These are phyloP conservation scores for Gossypium davidsonii DNA, from an alignment of 441 rosid species.

Conservation along the genomic window DNA sequence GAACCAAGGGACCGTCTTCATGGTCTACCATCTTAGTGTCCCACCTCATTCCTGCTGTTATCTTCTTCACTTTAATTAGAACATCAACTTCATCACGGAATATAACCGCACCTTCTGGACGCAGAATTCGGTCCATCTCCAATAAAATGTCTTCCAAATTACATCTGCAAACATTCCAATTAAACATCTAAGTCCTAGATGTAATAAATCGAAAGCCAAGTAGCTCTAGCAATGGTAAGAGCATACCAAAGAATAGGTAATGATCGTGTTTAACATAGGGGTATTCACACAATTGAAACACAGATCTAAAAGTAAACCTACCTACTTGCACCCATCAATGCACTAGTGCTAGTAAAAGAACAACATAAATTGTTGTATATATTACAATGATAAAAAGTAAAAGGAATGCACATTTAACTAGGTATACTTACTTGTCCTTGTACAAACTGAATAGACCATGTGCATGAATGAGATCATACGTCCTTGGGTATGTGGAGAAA, in stretches of 20 bases:
- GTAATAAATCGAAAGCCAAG: background rate
- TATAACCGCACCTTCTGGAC: conserved; percentile 74
- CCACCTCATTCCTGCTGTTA: conserved; percentile 63
- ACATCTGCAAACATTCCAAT: conserved; percentile 34
- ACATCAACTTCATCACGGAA: conserved; percentile 61
- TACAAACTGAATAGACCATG: conserved; percentile 52
- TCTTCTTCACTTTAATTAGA: conserved; percentile 56
- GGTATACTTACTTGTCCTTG: conserved; percentile 48
- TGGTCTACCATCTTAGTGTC: conserved; percentile 65
- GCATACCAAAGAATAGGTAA: background rate
- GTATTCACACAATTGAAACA: background rate
- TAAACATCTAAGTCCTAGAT: background rate
- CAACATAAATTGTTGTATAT: background rate
- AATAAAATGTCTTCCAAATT: conserved; percentile 57
- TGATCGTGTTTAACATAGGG: background rate
- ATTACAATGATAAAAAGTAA: background rate
- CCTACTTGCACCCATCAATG: background rate
- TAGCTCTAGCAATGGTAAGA: background rate
- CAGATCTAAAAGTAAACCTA: background rate
- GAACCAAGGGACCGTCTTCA: conserved; percentile 69
- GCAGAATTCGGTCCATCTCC: conserved; percentile 72
- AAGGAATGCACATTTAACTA: background rate
- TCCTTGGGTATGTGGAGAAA: conserved; percentile 74
- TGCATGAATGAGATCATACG: conserved; percentile 65
- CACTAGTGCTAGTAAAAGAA: background rate